A percentile compares a stretch with the other conserved stretches of the same genome.
Conservation (phyloP, 177 flowering plant genomes). For the Telopea speciosissima region DNA sequence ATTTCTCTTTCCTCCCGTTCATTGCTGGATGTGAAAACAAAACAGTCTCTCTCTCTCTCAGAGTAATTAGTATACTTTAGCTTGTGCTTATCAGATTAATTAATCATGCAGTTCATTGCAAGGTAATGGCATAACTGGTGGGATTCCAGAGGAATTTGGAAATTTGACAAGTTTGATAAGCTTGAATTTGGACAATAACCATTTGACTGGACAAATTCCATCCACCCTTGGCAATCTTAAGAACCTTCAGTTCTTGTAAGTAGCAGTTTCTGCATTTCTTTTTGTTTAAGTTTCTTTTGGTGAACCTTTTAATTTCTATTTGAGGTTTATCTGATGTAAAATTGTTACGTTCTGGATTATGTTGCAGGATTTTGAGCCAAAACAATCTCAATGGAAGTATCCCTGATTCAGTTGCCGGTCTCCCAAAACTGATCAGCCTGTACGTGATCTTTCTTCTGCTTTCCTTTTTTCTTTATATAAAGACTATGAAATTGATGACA, state of each 20-base stretch:
- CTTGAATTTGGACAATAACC: conserved; percentile 70
- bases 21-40: no score
- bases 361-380: conserved; percentile 72
- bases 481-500: no score
- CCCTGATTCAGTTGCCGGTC: conserved; percentile 60
- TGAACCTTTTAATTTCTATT: neutral
- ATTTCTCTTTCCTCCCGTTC: no score
- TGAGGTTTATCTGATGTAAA: neutral
- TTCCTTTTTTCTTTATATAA: no score
- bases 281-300: neutral
- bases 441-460: conserved; percentile 32
- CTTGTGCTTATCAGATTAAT: conserved; percentile 7
- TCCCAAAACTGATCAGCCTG: conserved; percentile 55
- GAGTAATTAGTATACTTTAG: neutral
- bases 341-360: conserved; percentile 15
- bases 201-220: conserved; percentile 75
- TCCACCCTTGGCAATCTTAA: conserved; percentile 71
- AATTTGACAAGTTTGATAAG: conserved; percentile 54
- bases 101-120: conserved; percentile 53
- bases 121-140: conserved; percentile 77
- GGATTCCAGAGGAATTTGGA: conserved; percentile 79
- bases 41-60: no score
- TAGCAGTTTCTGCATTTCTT: conserved; percentile 7
- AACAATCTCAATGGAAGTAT: conserved; percentile 73
- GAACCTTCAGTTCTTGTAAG: conserved; percentile 80